Conservation (phyloP, 352 stramenopile species). For the Thraustotheca clavata region DNA sequence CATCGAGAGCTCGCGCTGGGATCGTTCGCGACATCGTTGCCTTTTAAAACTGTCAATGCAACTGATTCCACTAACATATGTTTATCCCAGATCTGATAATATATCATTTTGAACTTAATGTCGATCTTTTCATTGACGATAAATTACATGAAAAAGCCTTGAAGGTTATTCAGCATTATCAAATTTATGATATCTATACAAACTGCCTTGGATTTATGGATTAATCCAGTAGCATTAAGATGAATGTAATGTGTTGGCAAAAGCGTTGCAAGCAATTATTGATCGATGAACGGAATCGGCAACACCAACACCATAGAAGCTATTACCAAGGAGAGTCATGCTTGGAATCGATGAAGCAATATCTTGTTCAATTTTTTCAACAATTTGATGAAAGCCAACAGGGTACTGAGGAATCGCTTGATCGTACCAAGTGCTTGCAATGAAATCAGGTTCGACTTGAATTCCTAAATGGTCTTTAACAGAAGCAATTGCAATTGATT, state of each 20-base stretch:
- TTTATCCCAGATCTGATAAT: too few relatives aligned
- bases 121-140: too few relatives aligned
- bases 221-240: too few relatives aligned
- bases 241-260: slow-evolving; percentile 28
- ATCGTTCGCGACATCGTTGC: slow-evolving; percentile 16
- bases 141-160: too few relatives aligned
- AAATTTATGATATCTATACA: too few relatives aligned
- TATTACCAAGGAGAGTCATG: slow-evolving; percentile 66
- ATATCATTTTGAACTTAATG: too few relatives aligned
- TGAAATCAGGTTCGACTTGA: slow-evolving; percentile 38
- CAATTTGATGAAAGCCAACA: slow-evolving; percentile 57
- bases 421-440: slow-evolving; percentile 40
- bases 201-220: too few relatives aligned
- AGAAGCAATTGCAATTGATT: slow-evolving; percentile 52
- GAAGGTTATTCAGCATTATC: too few relatives aligned
- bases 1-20: slow-evolving; percentile 58
- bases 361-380: slow-evolving; percentile 50
- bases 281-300: slow-evolving; percentile 74
- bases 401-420: slow-evolving; percentile 84
- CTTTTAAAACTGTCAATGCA: too few relatives aligned
- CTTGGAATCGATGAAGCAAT: slow-evolving; percentile 34
- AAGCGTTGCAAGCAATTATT: slow-evolving; percentile 69
- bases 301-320: slow-evolving; percentile 81
- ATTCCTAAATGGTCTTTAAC: slow-evolving; percentile 69
- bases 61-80: too few relatives aligned